phyloP scores from a whole-genome alignment of 371 early-diverging fungal genomes.

The Paraphysoderma sedebokerense region DNA sequence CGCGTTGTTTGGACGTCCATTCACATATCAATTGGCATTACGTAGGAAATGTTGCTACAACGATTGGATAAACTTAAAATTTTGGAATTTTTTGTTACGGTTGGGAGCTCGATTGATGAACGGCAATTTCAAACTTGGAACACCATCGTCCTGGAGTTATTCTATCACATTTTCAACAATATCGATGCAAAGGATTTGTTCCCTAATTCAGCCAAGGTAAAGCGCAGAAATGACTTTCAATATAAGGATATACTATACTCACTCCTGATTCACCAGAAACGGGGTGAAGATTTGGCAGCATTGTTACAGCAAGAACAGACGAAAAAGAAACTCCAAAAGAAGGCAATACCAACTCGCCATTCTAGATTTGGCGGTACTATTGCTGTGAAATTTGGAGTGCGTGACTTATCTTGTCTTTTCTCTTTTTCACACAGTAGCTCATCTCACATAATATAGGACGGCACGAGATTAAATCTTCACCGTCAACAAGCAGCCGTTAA shows the following conservation, averaged over 20 bases:
- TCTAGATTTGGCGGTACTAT: slow-evolving; percentile 41
- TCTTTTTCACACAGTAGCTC: too few relatives aligned
- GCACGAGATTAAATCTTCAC: slow-evolving; percentile 15
- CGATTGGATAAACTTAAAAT: slow-evolving; percentile 29
- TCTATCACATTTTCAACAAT: slow-evolving; percentile 33
- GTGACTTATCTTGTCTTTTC: not conserved
- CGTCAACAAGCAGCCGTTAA: slow-evolving; percentile 21
- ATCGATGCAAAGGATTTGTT: slow-evolving; percentile 28
- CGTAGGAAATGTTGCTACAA: slow-evolving; percentile 37
- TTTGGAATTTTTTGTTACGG: slow-evolving; percentile 32
- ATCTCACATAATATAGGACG: slow-evolving; percentile 23
- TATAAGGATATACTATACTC: too few relatives aligned
- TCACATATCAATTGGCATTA: too few relatives aligned
- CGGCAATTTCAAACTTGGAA: slow-evolving; percentile 42
- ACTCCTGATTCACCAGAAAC: too few relatives aligned
- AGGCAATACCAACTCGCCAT: slow-evolving; percentile 21
- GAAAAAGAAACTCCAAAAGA: slow-evolving; percentile 5
- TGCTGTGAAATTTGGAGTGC: slow-evolving; percentile 25
- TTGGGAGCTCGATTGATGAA: slow-evolving; percentile 34
- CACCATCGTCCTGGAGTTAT: slow-evolving; percentile 35
- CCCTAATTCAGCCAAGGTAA: not conserved
- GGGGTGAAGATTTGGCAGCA: too few relatives aligned
- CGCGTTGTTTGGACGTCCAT: too few relatives aligned
- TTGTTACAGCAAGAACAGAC: slow-evolving; percentile 15
- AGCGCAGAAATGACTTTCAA: too few relatives aligned